phyloP scores from a whole-genome alignment of 768 basidiomycete genomes.

The Kwoniella shandongensis region DNA sequence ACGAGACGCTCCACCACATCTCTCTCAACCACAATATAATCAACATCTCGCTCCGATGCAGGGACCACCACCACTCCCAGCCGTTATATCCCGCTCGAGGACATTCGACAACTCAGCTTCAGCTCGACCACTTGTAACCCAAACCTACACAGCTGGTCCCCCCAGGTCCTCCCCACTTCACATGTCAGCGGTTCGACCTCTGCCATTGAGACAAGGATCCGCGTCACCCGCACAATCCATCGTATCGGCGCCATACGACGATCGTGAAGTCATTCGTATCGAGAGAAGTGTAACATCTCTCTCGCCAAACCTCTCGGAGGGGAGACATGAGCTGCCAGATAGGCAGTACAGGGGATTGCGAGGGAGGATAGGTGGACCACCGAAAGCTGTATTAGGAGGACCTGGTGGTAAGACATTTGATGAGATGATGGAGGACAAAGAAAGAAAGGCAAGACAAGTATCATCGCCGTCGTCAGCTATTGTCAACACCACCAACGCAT shows the following conservation, averaged over 20 bases:
- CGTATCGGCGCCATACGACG: constrained; percentile 4
- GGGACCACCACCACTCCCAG: not conserved
- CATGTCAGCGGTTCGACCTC: too few relatives aligned
- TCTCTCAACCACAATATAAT: too few relatives aligned
- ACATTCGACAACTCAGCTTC: not conserved
- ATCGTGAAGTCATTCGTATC: not conserved
- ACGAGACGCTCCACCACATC: too few relatives aligned
- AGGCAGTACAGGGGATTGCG: constrained; percentile 10
- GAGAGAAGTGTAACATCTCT: constrained; percentile 5
- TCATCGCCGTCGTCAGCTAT: not conserved
- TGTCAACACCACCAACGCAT: not conserved
- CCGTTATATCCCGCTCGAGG: not conserved
- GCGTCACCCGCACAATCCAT: constrained; percentile 5
- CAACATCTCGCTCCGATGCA: not conserved
- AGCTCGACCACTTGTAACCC: too few relatives aligned
- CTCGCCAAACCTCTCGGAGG: constrained; percentile 2
- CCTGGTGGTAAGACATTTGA: constrained; percentile 38
- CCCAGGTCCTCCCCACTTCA: too few relatives aligned
- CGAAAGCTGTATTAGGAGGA: constrained; percentile 39
- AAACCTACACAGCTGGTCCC: too few relatives aligned
- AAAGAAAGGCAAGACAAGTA: too few relatives aligned
- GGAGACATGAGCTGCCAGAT: not conserved
- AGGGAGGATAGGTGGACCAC: constrained; percentile 27
- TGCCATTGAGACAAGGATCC: too few relatives aligned
- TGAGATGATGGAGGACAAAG: constrained; percentile 18